Conservation (phyloP, 208 protist genomes). For the Crithidia sp. region DNA sequence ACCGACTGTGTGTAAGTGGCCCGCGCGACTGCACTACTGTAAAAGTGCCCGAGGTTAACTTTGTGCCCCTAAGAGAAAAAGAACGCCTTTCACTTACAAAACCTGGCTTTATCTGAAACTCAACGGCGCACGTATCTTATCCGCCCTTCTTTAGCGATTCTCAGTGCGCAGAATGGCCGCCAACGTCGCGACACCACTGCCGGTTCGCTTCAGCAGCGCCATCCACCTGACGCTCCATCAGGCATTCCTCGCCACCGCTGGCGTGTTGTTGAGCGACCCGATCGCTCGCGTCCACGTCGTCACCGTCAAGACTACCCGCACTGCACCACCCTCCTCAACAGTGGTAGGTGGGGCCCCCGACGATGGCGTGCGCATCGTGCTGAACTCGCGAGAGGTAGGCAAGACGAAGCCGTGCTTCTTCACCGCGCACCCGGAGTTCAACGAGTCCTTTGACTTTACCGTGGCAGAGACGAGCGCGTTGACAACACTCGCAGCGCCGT, state of each 20-base stretch:
- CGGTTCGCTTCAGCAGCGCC: constrained; percentile 69
- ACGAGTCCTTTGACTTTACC: constrained; percentile 54
- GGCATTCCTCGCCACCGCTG: constrained; percentile 74
- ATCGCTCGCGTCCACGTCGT: constrained; percentile 70
- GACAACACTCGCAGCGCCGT: constrained; percentile 35
- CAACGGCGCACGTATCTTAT: background rate
- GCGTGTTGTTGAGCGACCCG: constrained; percentile 77
- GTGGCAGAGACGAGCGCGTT: constrained; percentile 46
- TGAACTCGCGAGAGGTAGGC: constrained; percentile 49
- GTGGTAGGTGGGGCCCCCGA: background rate
- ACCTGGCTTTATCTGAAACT: too few species aligned
- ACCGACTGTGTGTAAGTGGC: too few species aligned
- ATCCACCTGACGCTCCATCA: constrained; percentile 77
- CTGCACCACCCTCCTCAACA: constrained; percentile 1
- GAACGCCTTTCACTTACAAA: too few species aligned
- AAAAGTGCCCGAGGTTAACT: too few species aligned
- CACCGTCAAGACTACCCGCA: constrained; percentile 52
- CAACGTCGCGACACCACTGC: constrained; percentile 36
- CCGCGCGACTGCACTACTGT: too few species aligned
- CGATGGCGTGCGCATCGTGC: constrained; percentile 30
- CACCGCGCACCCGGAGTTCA: constrained; percentile 55
- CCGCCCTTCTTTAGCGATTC: background rate
- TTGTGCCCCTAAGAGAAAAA: too few species aligned
- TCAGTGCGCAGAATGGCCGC: constrained; percentile 5
- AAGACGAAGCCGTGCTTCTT: constrained; percentile 49